Percentiles rank a stretch among this genome's conserved stretches.
phyloP scores from a whole-genome alignment of 805 yeast genomes.

The Phaffomyces opuntiae region DNA sequence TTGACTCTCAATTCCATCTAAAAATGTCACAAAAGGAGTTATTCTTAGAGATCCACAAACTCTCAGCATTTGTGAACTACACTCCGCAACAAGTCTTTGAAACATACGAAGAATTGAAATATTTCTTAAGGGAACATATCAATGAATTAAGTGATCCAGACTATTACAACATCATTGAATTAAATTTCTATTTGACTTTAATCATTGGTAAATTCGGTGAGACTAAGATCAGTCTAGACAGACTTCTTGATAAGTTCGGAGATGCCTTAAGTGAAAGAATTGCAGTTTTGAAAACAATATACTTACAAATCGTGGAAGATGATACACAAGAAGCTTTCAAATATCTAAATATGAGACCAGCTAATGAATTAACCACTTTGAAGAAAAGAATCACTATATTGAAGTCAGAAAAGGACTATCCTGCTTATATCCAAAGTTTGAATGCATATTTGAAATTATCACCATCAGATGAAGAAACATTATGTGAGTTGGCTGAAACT shows the following conservation, averaged over 20 bases:
- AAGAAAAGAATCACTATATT: constrained; percentile 20
- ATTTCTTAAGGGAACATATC: constrained; percentile 19
- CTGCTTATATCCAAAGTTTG: constrained; percentile 48
- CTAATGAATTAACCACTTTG: constrained; percentile 17
- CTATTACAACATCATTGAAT: constrained; percentile 56
- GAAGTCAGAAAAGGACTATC: constrained; percentile 5
- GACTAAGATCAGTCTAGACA: constrained; percentile 60
- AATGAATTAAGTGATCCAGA: constrained; percentile 28
- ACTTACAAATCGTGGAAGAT: constrained; percentile 47
- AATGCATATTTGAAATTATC: constrained; percentile 48
- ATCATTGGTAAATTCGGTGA: constrained; percentile 58
- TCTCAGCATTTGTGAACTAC: constrained; percentile 44
- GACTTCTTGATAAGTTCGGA: constrained; percentile 61
- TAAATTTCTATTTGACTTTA: constrained; percentile 62
- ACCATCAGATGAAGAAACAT: constrained; percentile 71
- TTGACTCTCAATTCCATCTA: too few relatives aligned
- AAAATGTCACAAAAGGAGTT: constrained; percentile 30
- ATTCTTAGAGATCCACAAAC: constrained; percentile 41
- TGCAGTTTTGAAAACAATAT: constrained; percentile 45
- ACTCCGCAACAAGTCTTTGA: constrained; percentile 35
- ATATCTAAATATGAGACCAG: constrained; percentile 27
- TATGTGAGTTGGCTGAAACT: constrained; percentile 71
- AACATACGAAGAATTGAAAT: constrained; percentile 32
- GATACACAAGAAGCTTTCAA: constrained; percentile 26
- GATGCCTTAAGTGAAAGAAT: constrained; percentile 50